Evolutionary conservation across 139 green algal species (phyloP), one percentile per base, ranked within the genome.

Genomic region (Chlamydomonas incerta): DNA sequence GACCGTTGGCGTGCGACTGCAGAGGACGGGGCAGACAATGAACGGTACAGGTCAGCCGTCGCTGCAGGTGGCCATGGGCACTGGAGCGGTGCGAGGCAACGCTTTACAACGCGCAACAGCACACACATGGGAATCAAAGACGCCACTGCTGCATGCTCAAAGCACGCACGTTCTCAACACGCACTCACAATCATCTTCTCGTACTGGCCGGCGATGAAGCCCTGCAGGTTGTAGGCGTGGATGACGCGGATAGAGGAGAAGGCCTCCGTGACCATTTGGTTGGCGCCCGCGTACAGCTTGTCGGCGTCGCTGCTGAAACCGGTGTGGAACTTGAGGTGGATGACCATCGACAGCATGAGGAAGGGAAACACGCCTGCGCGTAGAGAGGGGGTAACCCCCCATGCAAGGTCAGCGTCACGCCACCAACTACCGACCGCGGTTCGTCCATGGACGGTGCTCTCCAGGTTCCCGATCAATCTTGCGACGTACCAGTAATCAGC

Each of bases 191-290:
- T 68, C 73, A 90, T 60, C 24, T 79, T 55, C 21, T 41, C 41
- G 81, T 89, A 90, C 21, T 28, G 58, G 10, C 63, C 47, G 4
- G 72, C 15, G 21, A 95, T 87, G 62, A 92, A 82, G 14, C 41
- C 35, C 84, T 96, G 91, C 90, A 96, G 93, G 87, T 94, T 94
- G 88, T 95, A 96, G 1, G 92, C 91, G 60, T 93, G 89, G 65
- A 95, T 74, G 72, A 94, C 93, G 60, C 94, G 88, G 52, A 97
- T 95, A 84, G 87, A 90, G 17, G 68, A 55, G 52, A 98, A 92
- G 20, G 94, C 93, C 73, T 98, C 95, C 0, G 67, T 81, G 17
- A 95, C 95, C 11, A 88, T 90, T 82, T 95, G 89, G 83, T 97
- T 96, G 86, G 95, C 92, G 23, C 47, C 69, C 9, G 90, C 88